Conservation (phyloP, 148 eudicot species). For the Linanthus parryae region DNA sequence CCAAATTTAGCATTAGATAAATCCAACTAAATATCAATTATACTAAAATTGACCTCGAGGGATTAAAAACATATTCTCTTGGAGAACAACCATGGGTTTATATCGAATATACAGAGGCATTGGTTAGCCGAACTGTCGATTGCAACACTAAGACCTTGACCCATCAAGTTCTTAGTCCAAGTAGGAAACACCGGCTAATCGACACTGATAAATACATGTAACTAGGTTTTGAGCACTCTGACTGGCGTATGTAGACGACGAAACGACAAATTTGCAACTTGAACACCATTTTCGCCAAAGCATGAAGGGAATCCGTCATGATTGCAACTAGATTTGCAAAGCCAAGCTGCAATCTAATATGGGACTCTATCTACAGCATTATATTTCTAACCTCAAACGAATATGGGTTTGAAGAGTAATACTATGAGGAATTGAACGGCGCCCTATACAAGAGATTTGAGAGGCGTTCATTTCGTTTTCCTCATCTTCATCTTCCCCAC, state of each 20-base stretch:
- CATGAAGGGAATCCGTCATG: slow-evolving; percentile 58
- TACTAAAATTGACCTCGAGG: slow-evolving; percentile 20
- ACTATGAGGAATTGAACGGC: too few species aligned
- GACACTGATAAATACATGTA: slow-evolving; percentile 33
- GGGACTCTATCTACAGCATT: too few species aligned
- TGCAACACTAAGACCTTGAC: slow-evolving; percentile 38
- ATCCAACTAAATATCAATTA: slow-evolving; percentile 44
- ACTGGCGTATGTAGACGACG: slow-evolving; percentile 33
- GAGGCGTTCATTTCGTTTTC: too few species aligned
- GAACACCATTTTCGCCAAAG: slow-evolving; percentile 55
- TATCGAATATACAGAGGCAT: slow-evolving; percentile 35
- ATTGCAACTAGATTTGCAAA: too few species aligned
- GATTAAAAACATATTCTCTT: slow-evolving; percentile 40
- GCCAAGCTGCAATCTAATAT: too few species aligned
- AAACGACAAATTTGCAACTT: slow-evolving; percentile 44
- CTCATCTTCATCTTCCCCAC: too few species aligned
- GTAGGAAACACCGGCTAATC: slow-evolving; percentile 27
- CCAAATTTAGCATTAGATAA: slow-evolving; percentile 41
- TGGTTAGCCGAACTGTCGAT: slow-evolving; percentile 22
- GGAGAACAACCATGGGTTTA: slow-evolving; percentile 41
- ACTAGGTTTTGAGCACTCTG: slow-evolving; percentile 33
- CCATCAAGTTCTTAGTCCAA: slow-evolving; percentile 50
- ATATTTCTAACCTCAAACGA: too few species aligned
- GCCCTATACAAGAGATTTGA: too few species aligned
- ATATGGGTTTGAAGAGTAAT: too few species aligned